Evolutionary conservation across 2,329 filamentous ascomycete species (phyloP).

Genomic region (Lasiodiplodia gonubiensis): DNA sequence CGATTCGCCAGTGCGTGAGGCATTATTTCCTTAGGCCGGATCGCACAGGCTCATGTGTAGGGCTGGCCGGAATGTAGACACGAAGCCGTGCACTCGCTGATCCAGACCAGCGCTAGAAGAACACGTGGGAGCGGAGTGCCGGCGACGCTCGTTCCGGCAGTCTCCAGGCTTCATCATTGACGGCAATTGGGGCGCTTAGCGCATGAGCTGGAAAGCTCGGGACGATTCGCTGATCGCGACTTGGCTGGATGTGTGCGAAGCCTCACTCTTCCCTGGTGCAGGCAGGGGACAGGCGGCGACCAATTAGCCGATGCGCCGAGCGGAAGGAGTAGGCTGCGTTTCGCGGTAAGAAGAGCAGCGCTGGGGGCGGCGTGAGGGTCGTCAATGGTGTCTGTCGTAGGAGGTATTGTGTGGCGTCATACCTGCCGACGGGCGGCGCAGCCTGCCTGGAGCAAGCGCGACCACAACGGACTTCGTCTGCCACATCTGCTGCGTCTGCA

Average conservation of each 20-base stretch:
- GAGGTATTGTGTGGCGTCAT: no score
- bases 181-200: not conserved
- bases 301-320: conserved; percentile 5
- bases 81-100: not conserved
- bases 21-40: conserved; percentile 3
- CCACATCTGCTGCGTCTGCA: not conserved
- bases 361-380: not conserved
- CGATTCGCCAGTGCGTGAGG: not conserved
- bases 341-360: conserved; percentile 5
- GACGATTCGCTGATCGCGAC: conserved; percentile 6
- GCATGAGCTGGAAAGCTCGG: not conserved
- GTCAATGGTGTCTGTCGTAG: not conserved
- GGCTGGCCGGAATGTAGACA: not conserved
- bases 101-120: not conserved
- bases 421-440: no score
- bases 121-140: conserved; percentile 10
- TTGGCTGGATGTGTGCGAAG: not conserved
- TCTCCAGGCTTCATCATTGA: not conserved
- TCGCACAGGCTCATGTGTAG: not conserved
- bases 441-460: no score
- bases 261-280: conserved; percentile 4
- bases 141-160: not conserved
- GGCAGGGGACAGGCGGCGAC: not conserved
- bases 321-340: not conserved
- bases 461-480: no score